Percentiles rank a stretch among this genome's conserved stretches.
phyloP scores from a whole-genome alignment of 306 rosid genomes.

The Corylus heterophylla region DNA sequence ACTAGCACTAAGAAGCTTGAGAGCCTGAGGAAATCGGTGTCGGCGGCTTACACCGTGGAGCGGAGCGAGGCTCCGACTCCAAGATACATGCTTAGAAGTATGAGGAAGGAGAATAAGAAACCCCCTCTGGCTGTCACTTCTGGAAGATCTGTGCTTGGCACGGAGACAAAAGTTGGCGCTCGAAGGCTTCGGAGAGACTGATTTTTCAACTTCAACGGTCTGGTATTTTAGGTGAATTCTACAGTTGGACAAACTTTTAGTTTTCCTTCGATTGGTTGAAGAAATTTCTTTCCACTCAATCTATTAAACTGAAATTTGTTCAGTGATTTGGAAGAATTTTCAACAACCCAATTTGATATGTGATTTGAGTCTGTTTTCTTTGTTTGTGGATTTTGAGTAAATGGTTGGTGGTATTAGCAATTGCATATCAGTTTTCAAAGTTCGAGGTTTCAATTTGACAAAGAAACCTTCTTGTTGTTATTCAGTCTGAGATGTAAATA shows the following conservation, averaged over 20 bases:
- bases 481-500: background rate
- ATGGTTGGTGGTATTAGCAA: background rate
- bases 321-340: no score
- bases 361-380: conserved; percentile 26
- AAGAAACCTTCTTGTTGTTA: background rate
- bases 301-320: no score
- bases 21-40: conserved; percentile 67
- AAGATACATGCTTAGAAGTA: conserved; percentile 83
- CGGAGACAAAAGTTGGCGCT: conserved; percentile 39
- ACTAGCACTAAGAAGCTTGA: conserved; percentile 54
- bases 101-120: conserved; percentile 75
- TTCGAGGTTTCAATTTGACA: background rate
- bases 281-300: no score
- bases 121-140: conserved; percentile 58
- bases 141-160: conserved; percentile 33
- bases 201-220: background rate
- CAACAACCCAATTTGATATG: background rate
- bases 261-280: no score
- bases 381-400: conserved; percentile 1
- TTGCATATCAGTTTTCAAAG: background rate
- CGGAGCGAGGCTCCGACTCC: conserved; percentile 68
- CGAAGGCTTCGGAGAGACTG: conserved; percentile 45
- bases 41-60: conserved; percentile 57
- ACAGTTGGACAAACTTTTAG: background rate
- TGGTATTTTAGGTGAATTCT: background rate